Conservation (phyloP, 2,329 filamentous ascomycete species). For the Fusarium sp. region DNA sequence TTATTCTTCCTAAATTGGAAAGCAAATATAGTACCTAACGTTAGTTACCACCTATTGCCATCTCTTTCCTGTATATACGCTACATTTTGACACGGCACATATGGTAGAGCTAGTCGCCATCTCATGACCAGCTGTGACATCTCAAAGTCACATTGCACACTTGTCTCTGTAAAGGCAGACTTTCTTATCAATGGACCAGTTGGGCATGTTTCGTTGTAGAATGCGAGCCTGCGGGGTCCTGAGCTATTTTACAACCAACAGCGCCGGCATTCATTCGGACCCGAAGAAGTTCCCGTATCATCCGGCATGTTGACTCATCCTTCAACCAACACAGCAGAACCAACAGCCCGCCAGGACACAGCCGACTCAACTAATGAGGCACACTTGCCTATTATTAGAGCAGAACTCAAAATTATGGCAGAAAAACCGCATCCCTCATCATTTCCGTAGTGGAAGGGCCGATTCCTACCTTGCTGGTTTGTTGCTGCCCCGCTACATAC, state of each 20-base stretch:
- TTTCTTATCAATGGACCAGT: no score
- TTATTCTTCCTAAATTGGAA: no score
- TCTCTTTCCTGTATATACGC: no score
- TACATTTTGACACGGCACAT: no score
- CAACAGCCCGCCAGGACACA: slow-evolving; percentile 2
- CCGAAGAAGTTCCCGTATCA: neutral
- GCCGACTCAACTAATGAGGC: neutral
- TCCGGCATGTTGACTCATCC: neutral
- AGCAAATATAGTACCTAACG: no score
- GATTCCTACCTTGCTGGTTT: neutral
- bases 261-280: neutral
- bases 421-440: neutral
- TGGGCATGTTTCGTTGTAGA: no score
- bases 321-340: neutral
- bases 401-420: neutral
- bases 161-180: no score
- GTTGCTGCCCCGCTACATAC: neutral
- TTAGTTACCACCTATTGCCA: no score
- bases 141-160: no score
- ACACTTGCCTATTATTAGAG: neutral
- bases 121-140: no score
- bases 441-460: neutral
- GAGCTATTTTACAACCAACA: slow-evolving; percentile 9
- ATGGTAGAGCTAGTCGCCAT: no score
- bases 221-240: no score